These are phyloP conservation scores for Blakeslea trispora DNA, from an alignment of 371 early-diverging fungal species.

Conservation along the genomic window DNA sequence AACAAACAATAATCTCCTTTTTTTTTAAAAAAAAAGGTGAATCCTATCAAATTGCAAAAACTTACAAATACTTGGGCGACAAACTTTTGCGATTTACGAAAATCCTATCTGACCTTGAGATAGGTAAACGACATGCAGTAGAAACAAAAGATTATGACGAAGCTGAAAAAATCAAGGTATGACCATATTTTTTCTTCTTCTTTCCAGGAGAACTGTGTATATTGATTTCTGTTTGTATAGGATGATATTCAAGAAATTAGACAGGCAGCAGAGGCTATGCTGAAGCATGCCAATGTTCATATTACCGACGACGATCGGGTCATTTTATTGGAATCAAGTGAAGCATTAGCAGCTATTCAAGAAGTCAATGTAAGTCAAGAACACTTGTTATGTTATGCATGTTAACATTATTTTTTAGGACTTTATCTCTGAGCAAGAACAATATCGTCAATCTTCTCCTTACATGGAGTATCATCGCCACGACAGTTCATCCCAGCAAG, in stretches of 20 bases:
- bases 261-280: slow-evolving; percentile 17
- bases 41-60: slow-evolving; percentile 62
- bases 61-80: slow-evolving; percentile 46
- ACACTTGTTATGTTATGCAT: too few relatives aligned
- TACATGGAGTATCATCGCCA: too few relatives aligned
- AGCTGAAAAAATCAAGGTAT: slow-evolving; percentile 74
- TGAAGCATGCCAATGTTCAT: slow-evolving; percentile 24
- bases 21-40: slow-evolving; percentile 35
- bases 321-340: slow-evolving; percentile 8
- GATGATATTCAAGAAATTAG: slow-evolving; percentile 28
- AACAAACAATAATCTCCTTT: not conserved
- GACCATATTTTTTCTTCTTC: not conserved
- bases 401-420: not conserved
- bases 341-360: not conserved
- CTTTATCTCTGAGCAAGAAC: not conserved
- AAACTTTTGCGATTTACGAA: slow-evolving; percentile 39
- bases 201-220: not conserved
- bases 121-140: slow-evolving; percentile 62
- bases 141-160: slow-evolving; percentile 72
- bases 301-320: slow-evolving; percentile 29
- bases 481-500: too few relatives aligned
- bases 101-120: slow-evolving; percentile 58
- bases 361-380: not conserved
- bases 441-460: too few relatives aligned
- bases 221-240: slow-evolving; percentile 1